Base-by-base conservation (phyloP, 305 asterid species). In the Rubia balearica region DNA sequence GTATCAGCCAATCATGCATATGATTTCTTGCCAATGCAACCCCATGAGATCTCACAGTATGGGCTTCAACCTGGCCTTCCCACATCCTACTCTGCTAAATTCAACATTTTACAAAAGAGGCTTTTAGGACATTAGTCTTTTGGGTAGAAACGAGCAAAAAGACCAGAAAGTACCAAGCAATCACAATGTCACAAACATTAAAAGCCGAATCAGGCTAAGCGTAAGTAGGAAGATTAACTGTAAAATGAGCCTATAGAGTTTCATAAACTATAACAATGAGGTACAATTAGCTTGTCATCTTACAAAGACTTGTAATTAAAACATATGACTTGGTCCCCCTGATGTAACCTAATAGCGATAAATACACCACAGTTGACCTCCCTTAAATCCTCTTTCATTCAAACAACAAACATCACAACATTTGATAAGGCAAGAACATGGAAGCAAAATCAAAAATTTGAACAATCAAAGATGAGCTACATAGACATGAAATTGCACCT, bases 21-120 rank as follows among this genome's bases (percentile, higher is more conserved):
- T 90, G 97, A 46, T 73, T 83, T 79, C 84, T 85, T 27, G 95
- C 97, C 76, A 93, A 74, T 45, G 77, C 77, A 68, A 72, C 70
- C 79, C 98, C 98, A 79, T 90, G 96, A 68, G 97, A 84, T 77
- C 91, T 85, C 75, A 87, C 78, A 6, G 96, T 87, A 77, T 87
- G 95, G 75, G 81, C 33, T 74, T 80, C 88, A 61, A 27, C 75
- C 71, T 84, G 87, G 67, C 74, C 65, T 41, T 84, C 88, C 83
- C 81, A 77, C 90, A 81, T 83, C 77, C 76, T 80, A 12, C 78
- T 74, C 95, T 89, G 86, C 83, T 68, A 75, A 79, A 79, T 57
- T 56, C 77, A 72, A 67, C 5, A 73, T 49, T 43, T 30, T 36
- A 45, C 36, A 17, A 60, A 43, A 13, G 22, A 67, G 67, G 59